Evolutionary conservation across 2,329 filamentous ascomycete species (phyloP).

Genomic region (Chrysoporthe deuterocubensis): DNA sequence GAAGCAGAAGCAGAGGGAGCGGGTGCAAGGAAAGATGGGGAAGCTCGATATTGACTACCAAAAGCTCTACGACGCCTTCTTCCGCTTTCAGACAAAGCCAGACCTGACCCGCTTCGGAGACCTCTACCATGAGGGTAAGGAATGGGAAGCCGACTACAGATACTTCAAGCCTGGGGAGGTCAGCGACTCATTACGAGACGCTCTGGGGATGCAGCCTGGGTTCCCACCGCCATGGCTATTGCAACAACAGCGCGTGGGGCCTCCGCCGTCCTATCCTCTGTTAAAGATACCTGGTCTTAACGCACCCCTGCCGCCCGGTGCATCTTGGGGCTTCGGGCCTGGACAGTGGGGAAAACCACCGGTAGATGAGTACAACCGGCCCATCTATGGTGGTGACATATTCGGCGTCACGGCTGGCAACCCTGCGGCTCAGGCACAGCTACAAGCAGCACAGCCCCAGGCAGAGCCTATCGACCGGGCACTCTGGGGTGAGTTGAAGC

Average conservation of each 20-base stretch:
- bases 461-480: conserved; percentile 85
- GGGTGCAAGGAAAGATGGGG: conserved; percentile 94
- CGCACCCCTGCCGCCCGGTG: conserved; percentile 86
- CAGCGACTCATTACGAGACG: conserved; percentile 87
- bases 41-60: conserved; percentile 98
- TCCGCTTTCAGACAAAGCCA: conserved; percentile 95
- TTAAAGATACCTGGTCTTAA: conserved; percentile 94
- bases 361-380: conserved; percentile 88
- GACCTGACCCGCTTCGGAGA: conserved; percentile 93
- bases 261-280: conserved; percentile 93
- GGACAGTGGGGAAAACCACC: conserved; percentile 97
- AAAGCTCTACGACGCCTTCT: conserved; percentile 97
- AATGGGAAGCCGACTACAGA: conserved; percentile 92
- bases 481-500: conserved; percentile 90
- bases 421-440: conserved; percentile 34
- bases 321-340: conserved; percentile 91
- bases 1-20: conserved; percentile 94
- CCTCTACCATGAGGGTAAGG: conserved; percentile 99
- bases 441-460: conserved; percentile 46
- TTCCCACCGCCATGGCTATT: conserved; percentile 97
- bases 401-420: conserved; percentile 71
- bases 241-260: conserved; percentile 92
- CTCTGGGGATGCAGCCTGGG: conserved; percentile 89
- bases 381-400: conserved; percentile 91
- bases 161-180: conserved; percentile 90